These are phyloP conservation scores for Colletotrichum melonis DNA, from an alignment of 2,329 filamentous ascomycete species.

Conservation along the genomic window DNA sequence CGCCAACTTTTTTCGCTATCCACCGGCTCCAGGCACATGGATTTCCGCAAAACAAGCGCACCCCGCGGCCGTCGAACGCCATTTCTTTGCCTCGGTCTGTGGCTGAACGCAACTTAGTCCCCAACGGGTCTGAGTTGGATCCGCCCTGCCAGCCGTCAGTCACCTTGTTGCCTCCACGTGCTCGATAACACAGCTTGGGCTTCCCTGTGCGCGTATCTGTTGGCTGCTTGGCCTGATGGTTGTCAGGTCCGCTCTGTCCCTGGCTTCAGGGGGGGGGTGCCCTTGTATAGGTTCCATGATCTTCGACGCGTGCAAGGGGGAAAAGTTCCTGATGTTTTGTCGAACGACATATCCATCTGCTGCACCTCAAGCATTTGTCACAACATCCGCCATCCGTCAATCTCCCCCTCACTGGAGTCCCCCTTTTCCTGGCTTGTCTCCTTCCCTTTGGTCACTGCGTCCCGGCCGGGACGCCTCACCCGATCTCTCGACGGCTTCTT, in stretches of 20 bases:
- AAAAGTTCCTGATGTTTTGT: constrained; percentile 30
- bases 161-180: constrained; percentile 15
- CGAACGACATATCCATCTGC: constrained; percentile 18
- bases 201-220: background rate
- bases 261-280: constrained; percentile 9
- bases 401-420: background rate
- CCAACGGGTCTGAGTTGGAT: constrained; percentile 5
- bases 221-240: background rate
- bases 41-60: constrained; percentile 7
- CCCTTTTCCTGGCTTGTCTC: background rate
- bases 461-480: constrained; percentile 15
- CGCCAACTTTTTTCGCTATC: constrained; percentile 16
- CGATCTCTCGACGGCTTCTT: constrained; percentile 33
- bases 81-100: background rate
- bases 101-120: constrained; percentile 11
- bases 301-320: constrained; percentile 19
- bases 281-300: constrained; percentile 24
- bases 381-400: constrained; percentile 22
- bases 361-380: constrained; percentile 27
- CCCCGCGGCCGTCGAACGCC: constrained; percentile 18
- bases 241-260: constrained; percentile 19
- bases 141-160: constrained; percentile 20
- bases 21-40: constrained; percentile 14
- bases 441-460: constrained; percentile 5
- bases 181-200: constrained; percentile 10